These are phyloP conservation scores for Cercophora sp. DNA, from an alignment of 495 filamentous ascomycete species.

Conservation along the genomic window DNA sequence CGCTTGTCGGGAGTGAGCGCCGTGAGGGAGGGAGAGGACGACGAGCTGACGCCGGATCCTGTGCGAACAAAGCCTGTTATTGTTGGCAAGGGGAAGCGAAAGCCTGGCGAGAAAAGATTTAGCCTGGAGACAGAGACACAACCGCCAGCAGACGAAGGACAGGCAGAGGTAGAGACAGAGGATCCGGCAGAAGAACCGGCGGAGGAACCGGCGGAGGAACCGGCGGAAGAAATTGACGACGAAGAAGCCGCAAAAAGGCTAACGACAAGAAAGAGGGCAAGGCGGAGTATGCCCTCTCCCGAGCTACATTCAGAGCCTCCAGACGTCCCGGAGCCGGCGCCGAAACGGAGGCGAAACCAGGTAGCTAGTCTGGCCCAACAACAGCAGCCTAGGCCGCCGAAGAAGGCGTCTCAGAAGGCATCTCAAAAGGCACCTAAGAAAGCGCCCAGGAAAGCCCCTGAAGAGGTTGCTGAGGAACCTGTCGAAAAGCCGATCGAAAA, in stretches of 20 bases:
- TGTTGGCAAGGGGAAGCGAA: constrained; percentile 18
- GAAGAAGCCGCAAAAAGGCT: constrained; percentile 32
- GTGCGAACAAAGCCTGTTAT: constrained; percentile 10
- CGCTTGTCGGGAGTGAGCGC: not conserved
- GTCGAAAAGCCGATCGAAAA: constrained; percentile 19
- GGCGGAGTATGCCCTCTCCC: constrained; percentile 29
- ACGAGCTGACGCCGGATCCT: constrained; percentile 7
- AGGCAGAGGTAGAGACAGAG: constrained; percentile 6
- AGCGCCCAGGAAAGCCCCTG: no score
- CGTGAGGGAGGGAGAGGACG: not conserved
- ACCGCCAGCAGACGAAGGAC: constrained; percentile 7
- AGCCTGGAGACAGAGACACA: not conserved
- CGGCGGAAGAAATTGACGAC: constrained; percentile 24
- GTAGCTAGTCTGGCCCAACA: constrained; percentile 33
- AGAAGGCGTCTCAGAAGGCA: no score
- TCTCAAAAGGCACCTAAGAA: no score
- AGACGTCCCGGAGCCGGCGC: constrained; percentile 21
- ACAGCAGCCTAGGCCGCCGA: constrained; percentile 26
- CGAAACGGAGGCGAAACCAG: constrained; percentile 32
- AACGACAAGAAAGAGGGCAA: constrained; percentile 35
- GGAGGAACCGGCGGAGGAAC: constrained; percentile 14
- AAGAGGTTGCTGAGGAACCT: constrained; percentile 22
- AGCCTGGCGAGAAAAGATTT: constrained; percentile 15
- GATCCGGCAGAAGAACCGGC: constrained; percentile 11
- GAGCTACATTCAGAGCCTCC: constrained; percentile 23